Percentiles rank a stretch among this genome's conserved stretches.
phyloP scores from a whole-genome alignment of 768 basidiomycete genomes.

The Obba rivulosa region DNA sequence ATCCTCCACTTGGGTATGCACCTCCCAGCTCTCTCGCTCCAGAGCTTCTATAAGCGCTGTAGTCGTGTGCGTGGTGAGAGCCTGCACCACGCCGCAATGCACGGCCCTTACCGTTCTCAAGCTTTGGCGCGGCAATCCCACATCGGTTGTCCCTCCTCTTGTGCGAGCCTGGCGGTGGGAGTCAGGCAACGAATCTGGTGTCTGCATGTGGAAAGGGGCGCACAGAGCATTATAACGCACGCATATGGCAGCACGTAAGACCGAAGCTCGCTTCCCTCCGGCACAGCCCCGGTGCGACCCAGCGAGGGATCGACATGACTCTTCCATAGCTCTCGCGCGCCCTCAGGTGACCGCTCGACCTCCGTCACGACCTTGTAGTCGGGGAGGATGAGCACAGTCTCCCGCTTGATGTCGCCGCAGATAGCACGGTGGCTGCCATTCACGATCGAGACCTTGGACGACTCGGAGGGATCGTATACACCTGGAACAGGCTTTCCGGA shows the following conservation, averaged over 20 bases:
- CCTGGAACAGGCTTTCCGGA: slow-evolving; percentile 35
- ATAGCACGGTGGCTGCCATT: slow-evolving; percentile 81
- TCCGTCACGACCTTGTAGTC: slow-evolving; percentile 84
- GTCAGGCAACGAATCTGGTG: background rate
- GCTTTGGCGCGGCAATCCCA: slow-evolving; percentile 77
- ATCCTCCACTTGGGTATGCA: slow-evolving; percentile 69
- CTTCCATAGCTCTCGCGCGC: slow-evolving; percentile 68
- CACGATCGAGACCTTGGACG: slow-evolving; percentile 55
- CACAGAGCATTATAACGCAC: slow-evolving; percentile 86
- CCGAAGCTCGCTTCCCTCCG: slow-evolving; percentile 44
- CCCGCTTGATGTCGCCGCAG: slow-evolving; percentile 54
- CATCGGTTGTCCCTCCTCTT: slow-evolving; percentile 91
- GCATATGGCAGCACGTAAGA: slow-evolving; percentile 87
- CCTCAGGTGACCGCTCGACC: slow-evolving; percentile 55
- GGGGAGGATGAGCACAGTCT: slow-evolving; percentile 86
- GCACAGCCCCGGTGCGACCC: slow-evolving; percentile 39
- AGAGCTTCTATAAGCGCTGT: slow-evolving; percentile 61
- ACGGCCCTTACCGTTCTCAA: slow-evolving; percentile 57
- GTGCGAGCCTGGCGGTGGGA: slow-evolving; percentile 78
- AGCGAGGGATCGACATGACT: slow-evolving; percentile 55
- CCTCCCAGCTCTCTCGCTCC: slow-evolving; percentile 66
- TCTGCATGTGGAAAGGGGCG: slow-evolving; percentile 21
- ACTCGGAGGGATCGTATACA: slow-evolving; percentile 52
- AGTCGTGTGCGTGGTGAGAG: slow-evolving; percentile 4
- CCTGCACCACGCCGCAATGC: background rate